Evolutionary conservation across 768 basidiomycete genomes (phyloP).

Genomic region (Fomitopsis pulvina): DNA sequence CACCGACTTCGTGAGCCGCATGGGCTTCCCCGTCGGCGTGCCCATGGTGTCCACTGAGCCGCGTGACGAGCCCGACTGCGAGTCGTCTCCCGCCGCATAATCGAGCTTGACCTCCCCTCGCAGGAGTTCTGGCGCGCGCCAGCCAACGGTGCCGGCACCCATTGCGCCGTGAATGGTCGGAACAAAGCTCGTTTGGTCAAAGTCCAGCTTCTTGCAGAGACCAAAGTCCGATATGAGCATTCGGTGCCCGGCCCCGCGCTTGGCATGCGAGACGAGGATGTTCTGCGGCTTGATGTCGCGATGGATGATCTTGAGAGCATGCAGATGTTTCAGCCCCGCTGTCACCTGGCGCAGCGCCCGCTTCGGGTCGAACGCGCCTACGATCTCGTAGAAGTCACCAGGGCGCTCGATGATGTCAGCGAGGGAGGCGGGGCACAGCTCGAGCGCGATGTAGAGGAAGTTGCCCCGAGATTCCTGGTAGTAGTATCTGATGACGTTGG

Average conservation of each 20-base stretch:
- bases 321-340: conserved; percentile 82
- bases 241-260: conserved; percentile 51
- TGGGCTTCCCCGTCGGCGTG: conserved; percentile 38
- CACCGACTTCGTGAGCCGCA: conserved; percentile 87
- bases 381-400: conserved; percentile 71
- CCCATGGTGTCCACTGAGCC: conserved; percentile 52
- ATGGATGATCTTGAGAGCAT: conserved; percentile 93
- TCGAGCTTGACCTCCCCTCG: conserved; percentile 92
- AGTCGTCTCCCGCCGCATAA: conserved; percentile 57
- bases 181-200: conserved; percentile 94
- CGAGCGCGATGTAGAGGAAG: conserved; percentile 97
- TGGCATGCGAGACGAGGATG: conserved; percentile 77
- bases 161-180: conserved; percentile 87
- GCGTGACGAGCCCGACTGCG: conserved; percentile 54
- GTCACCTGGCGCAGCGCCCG: conserved; percentile 84
- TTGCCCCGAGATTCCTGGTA: conserved; percentile 92
- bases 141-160: conserved; percentile 91
- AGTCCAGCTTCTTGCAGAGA: conserved; percentile 88
- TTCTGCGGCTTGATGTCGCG: conserved; percentile 99
- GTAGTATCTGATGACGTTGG: conserved; percentile 97
- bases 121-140: conserved; percentile 96
- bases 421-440: conserved; percentile 86
- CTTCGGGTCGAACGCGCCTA: conserved; percentile 77
- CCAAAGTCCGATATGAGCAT: conserved; percentile 98
- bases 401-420: conserved; percentile 84